Evolutionary conservation across 345 rosid genomes (phyloP).

Genomic region (Populus ilicifolia): DNA sequence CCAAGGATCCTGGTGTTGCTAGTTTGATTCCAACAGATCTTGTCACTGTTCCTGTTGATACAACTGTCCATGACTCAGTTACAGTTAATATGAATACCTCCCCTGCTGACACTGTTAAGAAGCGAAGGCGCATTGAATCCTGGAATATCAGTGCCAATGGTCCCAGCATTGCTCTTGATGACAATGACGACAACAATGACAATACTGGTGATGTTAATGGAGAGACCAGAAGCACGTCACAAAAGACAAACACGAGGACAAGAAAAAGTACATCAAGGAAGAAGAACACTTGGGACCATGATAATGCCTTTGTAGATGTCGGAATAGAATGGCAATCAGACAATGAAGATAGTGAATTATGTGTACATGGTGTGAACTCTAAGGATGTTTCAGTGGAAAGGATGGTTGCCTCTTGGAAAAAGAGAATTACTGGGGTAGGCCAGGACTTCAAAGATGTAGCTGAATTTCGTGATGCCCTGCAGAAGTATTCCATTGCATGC

Average conservation of each 20-base stretch:
- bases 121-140: constrained; percentile 65
- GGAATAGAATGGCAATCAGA: constrained; percentile 27
- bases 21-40: constrained; percentile 7
- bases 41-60: constrained; percentile 15
- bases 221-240: constrained; percentile 26
- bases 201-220: neutral
- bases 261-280: constrained; percentile 32
- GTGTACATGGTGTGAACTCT: constrained; percentile 15
- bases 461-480: constrained; percentile 80
- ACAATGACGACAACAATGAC: constrained; percentile 15
- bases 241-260: constrained; percentile 35
- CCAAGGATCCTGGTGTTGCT: constrained; percentile 11
- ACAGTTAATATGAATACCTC: constrained; percentile 42
- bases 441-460: constrained; percentile 75
- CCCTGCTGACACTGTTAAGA: constrained; percentile 78
- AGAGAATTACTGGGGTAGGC: constrained; percentile 76
- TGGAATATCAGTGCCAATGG: constrained; percentile 35
- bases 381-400: constrained; percentile 36
- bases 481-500: constrained; percentile 78
- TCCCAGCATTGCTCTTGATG: constrained; percentile 32
- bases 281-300: constrained; percentile 26
- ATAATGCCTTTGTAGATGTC: constrained; percentile 28
- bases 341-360: constrained; percentile 10
- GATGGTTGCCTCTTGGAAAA: constrained; percentile 69
- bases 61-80: constrained; percentile 12